Conservation (phyloP, 225 moss, liverwort and hornwort genomes). For the Lunularia cruciata region DNA sequence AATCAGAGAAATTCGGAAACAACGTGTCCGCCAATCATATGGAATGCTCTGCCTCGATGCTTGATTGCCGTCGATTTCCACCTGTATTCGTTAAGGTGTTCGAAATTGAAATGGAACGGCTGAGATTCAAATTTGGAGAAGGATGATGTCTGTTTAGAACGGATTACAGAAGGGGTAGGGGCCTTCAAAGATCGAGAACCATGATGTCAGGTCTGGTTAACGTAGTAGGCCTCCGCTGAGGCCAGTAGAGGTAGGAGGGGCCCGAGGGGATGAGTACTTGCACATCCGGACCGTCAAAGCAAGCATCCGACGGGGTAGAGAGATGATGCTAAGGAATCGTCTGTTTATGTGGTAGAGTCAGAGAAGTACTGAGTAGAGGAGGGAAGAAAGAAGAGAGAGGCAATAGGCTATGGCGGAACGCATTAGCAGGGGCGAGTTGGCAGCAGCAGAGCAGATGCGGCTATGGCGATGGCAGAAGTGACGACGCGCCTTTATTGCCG, state of each 20-base stretch:
- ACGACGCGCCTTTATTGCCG: slow-evolving; percentile 27
- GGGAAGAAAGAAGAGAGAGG: neutral
- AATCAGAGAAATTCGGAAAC: neutral
- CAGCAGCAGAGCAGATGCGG: slow-evolving; percentile 16
- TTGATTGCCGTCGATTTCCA: slow-evolving; percentile 11
- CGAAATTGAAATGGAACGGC: slow-evolving; percentile 6
- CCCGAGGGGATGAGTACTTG: neutral
- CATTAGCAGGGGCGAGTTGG: neutral
- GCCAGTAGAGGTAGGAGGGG: too few species aligned
- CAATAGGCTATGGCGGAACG: slow-evolving; percentile 14
- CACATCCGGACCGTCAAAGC: neutral
- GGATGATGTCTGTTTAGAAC: neutral
- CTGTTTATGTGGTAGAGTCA: slow-evolving; percentile 2
- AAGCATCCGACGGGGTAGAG: neutral
- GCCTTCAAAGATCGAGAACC: too few species aligned
- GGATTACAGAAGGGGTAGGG: neutral
- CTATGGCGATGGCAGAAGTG: slow-evolving; percentile 30
- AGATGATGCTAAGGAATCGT: neutral
- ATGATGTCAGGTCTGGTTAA: neutral
- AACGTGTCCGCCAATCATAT: neutral
- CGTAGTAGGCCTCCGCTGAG: neutral
- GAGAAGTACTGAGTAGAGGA: neutral
- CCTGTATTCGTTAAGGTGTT: slow-evolving; percentile 13
- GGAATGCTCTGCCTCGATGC: neutral
- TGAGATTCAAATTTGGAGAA: neutral